Base-by-base conservation (phyloP, 192 early-diverging fungal genomes). In the Thamnidium elegans region DNA sequence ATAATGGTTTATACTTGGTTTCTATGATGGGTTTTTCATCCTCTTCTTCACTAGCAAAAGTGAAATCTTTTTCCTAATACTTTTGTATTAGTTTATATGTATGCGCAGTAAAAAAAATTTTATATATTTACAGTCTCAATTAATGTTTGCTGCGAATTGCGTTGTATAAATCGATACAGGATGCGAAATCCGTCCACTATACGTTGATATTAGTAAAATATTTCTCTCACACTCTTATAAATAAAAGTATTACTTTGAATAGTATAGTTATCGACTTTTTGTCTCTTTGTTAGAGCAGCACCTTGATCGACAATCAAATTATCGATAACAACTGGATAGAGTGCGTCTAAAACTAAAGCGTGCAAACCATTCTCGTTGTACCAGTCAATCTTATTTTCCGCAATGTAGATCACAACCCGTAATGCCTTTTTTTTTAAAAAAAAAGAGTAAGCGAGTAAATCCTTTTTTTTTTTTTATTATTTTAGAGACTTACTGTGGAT, bases 11-110 rank as follows among this genome's bases (percentile, higher is more conserved):
- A 45, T 59, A 59, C 21, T 14, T 43, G 19, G 58, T 59, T 21
- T 23, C 11, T 44, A 59, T 4, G 7, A 21, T 45, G 3, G 58
- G 58, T 26, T 59, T 59, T 43, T 31, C 19, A 23, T 59, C 58
- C 21, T 45, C 20, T 44, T 59, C 42, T 20, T 45, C 20, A 15
- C 19, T 20, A n/a, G 13, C 8, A 45, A 59, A 59, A 9, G 21
- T 36, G 36, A 59, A 59, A 44, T 59, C 56, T 21, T 19, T 59
- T 59, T 59, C 56, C 56, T 59, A 58, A 19, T 26, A 26, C 26
- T 26, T 26, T 26, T 26, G 26, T 26, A 26, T 26, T 26, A 26
- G 26, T 26, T 26, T 26, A 26, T 3, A 26, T 26, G 26, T 26
- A 26, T 26, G 26, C 26, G 26, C 3, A 3, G 3, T 26, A 26